Evolutionary conservation across 2,329 filamentous ascomycete species (phyloP).

Genomic region (Macrophomina tecta): DNA sequence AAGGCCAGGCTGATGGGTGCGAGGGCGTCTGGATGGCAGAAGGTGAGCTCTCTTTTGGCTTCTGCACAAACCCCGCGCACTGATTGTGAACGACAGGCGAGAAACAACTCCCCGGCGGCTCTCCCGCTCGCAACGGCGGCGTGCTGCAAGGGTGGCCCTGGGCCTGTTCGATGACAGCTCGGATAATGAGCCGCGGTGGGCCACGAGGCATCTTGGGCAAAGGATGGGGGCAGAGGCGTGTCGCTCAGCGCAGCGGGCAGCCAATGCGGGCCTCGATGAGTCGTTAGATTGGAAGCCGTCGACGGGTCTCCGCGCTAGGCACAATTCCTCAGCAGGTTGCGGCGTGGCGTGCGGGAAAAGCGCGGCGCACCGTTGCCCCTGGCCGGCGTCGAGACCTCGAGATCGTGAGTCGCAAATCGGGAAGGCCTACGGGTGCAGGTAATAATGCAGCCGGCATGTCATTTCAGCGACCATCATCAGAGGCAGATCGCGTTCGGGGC

Average conservation of each 20-base stretch:
- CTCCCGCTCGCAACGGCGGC: constrained; percentile 16
- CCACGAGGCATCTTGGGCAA: background rate
- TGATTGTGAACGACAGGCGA: constrained; percentile 15
- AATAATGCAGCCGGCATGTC: background rate
- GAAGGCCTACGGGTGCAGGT: background rate
- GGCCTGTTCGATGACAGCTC: constrained; percentile 12
- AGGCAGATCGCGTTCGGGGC: constrained; percentile 11
- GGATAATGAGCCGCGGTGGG: constrained; percentile 18
- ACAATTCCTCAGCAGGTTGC: background rate
- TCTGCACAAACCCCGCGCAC: constrained; percentile 5
- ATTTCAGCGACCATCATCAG: constrained; percentile 16
- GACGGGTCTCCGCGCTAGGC: constrained; percentile 1
- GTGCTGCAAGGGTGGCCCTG: constrained; percentile 8
- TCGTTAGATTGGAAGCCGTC: constrained; percentile 14
- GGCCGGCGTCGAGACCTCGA: background rate
- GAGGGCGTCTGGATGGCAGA: background rate
- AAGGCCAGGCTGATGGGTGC: background rate
- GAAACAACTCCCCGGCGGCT: constrained; percentile 8
- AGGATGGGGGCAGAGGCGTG: constrained; percentile 9
- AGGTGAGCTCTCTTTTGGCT: background rate
- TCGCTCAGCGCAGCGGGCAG: constrained; percentile 11
- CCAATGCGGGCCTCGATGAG: constrained; percentile 11
- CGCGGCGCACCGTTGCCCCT: background rate
- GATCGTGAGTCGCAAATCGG: background rate
- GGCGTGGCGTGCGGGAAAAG: constrained; percentile 4